Percentiles rank a stretch among this genome's conserved stretches.
These are phyloP conservation scores for Botrytis paeoniae DNA, from an alignment of 2,329 filamentous ascomycete species.

Conservation along the genomic window DNA sequence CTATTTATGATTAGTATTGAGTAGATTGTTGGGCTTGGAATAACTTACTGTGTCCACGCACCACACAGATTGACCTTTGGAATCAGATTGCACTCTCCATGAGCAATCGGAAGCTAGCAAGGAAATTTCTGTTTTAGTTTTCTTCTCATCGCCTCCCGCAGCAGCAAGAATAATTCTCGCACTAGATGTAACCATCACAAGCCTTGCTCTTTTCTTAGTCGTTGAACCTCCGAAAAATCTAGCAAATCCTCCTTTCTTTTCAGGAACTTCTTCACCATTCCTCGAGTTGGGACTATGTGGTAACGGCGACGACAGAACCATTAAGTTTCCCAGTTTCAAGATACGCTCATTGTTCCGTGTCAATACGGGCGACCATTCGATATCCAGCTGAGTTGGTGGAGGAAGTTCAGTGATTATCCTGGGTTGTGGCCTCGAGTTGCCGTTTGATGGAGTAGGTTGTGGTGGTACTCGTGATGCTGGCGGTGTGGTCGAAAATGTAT, in stretches of 20 bases:
- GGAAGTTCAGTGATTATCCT: constrained; percentile 92
- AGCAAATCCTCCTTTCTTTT: constrained; percentile 92
- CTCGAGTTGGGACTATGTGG: constrained; percentile 71
- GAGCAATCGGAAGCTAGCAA: constrained; percentile 70
- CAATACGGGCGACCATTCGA: constrained; percentile 96
- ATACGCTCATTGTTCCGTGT: constrained; percentile 91
- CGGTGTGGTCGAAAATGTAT: constrained; percentile 37
- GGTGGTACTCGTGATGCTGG: constrained; percentile 35
- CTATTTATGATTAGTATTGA: constrained; percentile 40
- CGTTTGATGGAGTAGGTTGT: constrained; percentile 40
- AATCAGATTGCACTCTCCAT: constrained; percentile 77
- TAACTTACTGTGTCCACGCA: constrained; percentile 83
- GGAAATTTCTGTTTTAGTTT: constrained; percentile 88
- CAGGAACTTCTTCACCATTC: constrained; percentile 69
- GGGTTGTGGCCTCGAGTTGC: constrained; percentile 58
- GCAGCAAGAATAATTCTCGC: constrained; percentile 87
- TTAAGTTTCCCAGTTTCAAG: constrained; percentile 85
- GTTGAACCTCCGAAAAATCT: constrained; percentile 90
- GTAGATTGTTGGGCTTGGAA: not conserved
- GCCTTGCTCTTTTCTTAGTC: constrained; percentile 85
- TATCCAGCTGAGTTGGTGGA: constrained; percentile 93
- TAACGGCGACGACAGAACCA: constrained; percentile 76
- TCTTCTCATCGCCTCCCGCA: constrained; percentile 92
- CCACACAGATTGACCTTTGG: constrained; percentile 86
- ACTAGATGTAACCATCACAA: constrained; percentile 93